Percentiles rank a stretch among this genome's conserved stretches.
These are phyloP conservation scores for Thalia dealbata DNA, from an alignment of 176 grass and related monocot species.

Conservation along the genomic window DNA sequence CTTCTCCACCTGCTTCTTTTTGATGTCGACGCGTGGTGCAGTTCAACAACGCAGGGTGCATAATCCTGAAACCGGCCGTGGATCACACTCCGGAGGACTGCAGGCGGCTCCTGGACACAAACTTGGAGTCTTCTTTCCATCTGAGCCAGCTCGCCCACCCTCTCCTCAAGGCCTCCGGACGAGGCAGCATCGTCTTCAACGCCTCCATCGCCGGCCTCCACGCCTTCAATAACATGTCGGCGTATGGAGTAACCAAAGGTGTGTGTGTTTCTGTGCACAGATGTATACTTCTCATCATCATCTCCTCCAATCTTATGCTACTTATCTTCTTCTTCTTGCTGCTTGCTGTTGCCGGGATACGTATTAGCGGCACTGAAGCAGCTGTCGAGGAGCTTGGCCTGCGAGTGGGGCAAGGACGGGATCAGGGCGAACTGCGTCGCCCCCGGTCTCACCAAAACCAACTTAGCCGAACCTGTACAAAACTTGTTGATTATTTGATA, in stretches of 20 bases:
- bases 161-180: constrained; percentile 5
- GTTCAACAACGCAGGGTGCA: constrained; percentile 32
- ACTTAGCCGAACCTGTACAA: neutral
- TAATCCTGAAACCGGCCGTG: constrained; percentile 1
- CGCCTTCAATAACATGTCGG: neutral
- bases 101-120: constrained; percentile 22
- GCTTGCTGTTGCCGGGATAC: no score
- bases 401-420: no score
- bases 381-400: no score
- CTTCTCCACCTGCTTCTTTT: no score
- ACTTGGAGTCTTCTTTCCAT: constrained; percentile 36
- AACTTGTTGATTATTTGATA: neutral
- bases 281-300: no score
- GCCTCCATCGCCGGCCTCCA: constrained; percentile 14
- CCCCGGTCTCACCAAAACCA: no score
- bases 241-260: neutral
- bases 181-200: constrained; percentile 25
- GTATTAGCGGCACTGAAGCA: no score
- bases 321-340: neutral
- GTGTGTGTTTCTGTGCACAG: no score
- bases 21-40: neutral
- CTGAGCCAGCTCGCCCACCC: constrained; percentile 35
- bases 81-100: constrained; percentile 16
- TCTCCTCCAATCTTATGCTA: no score
- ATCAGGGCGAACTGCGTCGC: no score